Evolutionary conservation across 2,329 filamentous ascomycete species (phyloP).

Genomic region (Colletotrichum sp.): DNA sequence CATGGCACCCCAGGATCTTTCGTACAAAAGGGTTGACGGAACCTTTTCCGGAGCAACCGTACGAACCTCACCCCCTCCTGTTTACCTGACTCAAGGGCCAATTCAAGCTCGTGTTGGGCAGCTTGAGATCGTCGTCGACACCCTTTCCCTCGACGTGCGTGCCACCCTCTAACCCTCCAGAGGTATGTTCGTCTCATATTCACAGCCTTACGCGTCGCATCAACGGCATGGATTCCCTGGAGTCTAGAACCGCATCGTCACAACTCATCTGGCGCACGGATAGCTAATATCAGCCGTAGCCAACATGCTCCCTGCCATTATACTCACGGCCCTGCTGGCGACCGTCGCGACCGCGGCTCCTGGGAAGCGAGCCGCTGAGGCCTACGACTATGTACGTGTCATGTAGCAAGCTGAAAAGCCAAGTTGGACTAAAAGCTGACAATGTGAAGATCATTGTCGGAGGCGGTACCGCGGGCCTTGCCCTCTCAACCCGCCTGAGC

Average conservation of each 20-base stretch:
- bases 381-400: conserved; percentile 1
- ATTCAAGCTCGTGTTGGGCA: not conserved
- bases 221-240: not conserved
- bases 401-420: not conserved
- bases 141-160: not conserved
- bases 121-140: not conserved
- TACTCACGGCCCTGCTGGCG: not conserved
- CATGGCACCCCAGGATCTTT: not conserved
- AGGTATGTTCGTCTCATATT: not conserved
- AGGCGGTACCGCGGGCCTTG: conserved; percentile 12
- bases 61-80: not conserved
- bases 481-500: conserved; percentile 23
- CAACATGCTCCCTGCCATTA: not conserved
- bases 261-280: not conserved
- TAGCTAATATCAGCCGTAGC: not conserved
- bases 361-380: not conserved
- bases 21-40: conserved; percentile 3
- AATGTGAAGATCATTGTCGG: conserved; percentile 18
- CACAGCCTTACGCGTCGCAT: not conserved
- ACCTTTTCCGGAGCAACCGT: not conserved
- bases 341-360: not conserved
- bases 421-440: not conserved
- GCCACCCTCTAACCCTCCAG: not conserved
- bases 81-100: not conserved
- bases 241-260: not conserved